These are phyloP conservation scores for Lasiodiplodia hormozganensis DNA, from an alignment of 2,329 filamentous ascomycete species.

Conservation along the genomic window DNA sequence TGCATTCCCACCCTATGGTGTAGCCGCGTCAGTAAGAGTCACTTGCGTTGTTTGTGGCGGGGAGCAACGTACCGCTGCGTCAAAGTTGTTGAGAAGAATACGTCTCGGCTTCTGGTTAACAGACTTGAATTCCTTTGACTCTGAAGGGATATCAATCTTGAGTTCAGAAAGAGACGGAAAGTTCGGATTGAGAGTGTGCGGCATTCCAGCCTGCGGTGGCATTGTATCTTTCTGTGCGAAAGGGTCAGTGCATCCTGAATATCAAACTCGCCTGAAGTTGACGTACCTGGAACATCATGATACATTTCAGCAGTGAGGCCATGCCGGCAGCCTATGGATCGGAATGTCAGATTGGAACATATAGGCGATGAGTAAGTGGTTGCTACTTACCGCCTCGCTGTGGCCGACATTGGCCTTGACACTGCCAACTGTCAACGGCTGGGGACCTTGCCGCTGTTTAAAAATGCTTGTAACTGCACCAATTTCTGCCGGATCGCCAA, in stretches of 20 bases:
- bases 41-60: constrained; percentile 59
- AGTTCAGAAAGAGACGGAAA: constrained; percentile 59
- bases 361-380: constrained; percentile 61
- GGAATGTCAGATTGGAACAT: constrained; percentile 62
- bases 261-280: too few relatives aligned
- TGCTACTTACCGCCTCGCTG: constrained; percentile 61
- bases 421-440: constrained; percentile 59
- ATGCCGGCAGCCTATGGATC: constrained; percentile 63
- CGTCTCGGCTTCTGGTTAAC: constrained; percentile 56
- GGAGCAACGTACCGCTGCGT: constrained; percentile 61
- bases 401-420: constrained; percentile 64
- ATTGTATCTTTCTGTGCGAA: too few relatives aligned
- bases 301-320: constrained; percentile 63
- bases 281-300: constrained; percentile 41
- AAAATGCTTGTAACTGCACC: constrained; percentile 72
- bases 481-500: constrained; percentile 84
- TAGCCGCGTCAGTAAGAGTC: constrained; percentile 51
- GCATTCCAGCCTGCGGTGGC: too few relatives aligned
- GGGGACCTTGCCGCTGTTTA: constrained; percentile 59
- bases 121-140: constrained; percentile 53
- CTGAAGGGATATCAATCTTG: constrained; percentile 58
- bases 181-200: constrained; percentile 16
- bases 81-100: constrained; percentile 62
- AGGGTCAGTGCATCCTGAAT: too few relatives aligned
- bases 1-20: constrained; percentile 52